These are phyloP conservation scores for Citrullus colocynthis DNA, from an alignment of 306 rosid species.

Conservation along the genomic window DNA sequence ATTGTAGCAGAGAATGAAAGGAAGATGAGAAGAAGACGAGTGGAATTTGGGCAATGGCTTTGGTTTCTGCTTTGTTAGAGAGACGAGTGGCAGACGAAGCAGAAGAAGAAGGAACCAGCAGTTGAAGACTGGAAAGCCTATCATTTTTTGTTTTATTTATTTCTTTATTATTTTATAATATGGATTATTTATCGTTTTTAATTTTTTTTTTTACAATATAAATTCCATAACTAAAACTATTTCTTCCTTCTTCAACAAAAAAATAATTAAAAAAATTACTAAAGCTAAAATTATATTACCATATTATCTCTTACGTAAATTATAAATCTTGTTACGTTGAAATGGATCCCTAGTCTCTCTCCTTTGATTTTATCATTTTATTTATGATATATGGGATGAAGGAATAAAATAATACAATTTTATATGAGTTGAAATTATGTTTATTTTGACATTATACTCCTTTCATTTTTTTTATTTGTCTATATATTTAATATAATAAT, in stretches of 20 bases:
- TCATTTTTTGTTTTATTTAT: not conserved
- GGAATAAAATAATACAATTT: too few relatives aligned
- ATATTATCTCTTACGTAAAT: too few relatives aligned
- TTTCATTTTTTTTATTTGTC: too few relatives aligned
- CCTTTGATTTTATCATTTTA: not conserved
- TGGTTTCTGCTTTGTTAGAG: slow-evolving; percentile 20
- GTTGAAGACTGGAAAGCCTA: slow-evolving; percentile 13
- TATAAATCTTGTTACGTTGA: too few relatives aligned
- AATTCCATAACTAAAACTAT: not conserved
- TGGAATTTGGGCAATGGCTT: slow-evolving; percentile 11
- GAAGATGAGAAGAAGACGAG: not conserved
- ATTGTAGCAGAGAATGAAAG: not conserved
- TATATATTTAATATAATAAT: too few relatives aligned
- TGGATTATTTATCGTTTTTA: not conserved
- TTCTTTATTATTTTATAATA: not conserved
- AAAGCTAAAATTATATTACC: too few relatives aligned
- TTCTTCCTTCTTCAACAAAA: too few relatives aligned
- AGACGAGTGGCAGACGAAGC: slow-evolving; percentile 48
- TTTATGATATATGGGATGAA: too few relatives aligned
- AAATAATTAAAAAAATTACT: too few relatives aligned
- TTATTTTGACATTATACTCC: too few relatives aligned
- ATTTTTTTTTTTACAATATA: too few relatives aligned
- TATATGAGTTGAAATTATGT: too few relatives aligned
- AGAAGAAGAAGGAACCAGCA: slow-evolving; percentile 18
- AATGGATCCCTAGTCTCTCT: not conserved